Percentiles rank a stretch among this genome's conserved stretches.
phyloP scores from a whole-genome alignment of 2,329 filamentous ascomycete species.

The Rachicladosporium sp. region DNA sequence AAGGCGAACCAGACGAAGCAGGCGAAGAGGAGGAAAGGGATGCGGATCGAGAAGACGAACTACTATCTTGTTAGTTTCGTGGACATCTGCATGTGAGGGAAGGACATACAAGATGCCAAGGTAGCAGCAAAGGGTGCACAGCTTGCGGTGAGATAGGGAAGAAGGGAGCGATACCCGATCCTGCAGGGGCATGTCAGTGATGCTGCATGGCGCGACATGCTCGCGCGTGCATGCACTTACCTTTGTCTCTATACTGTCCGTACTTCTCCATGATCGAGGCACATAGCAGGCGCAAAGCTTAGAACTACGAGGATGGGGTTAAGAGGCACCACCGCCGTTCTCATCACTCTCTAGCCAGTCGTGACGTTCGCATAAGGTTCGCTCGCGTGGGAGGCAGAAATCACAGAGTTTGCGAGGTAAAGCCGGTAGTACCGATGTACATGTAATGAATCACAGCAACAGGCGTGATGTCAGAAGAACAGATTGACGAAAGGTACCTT shows the following conservation, averaged over 20 bases:
- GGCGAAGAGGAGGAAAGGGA: conserved; percentile 64
- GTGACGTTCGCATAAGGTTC: not conserved
- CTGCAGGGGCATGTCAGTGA: conserved; percentile 41
- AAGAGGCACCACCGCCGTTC: too few relatives aligned
- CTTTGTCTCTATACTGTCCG: conserved; percentile 82
- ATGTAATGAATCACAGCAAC: too few relatives aligned
- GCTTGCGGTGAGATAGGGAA: conserved; percentile 63
- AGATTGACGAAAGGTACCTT: too few relatives aligned
- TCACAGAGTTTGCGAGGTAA: too few relatives aligned
- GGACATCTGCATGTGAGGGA: too few relatives aligned
- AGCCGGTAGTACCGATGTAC: too few relatives aligned
- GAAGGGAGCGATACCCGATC: conserved; percentile 92
- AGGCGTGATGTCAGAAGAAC: too few relatives aligned
- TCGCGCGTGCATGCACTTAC: conserved; percentile 33
- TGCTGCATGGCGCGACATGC: conserved; percentile 3
- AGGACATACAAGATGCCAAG: conserved; percentile 19
- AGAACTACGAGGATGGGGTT: too few relatives aligned
- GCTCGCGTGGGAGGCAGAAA: not conserved
- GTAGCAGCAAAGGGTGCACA: conserved; percentile 48
- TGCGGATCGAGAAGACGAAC: conserved; percentile 66
- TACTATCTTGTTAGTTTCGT: too few relatives aligned
- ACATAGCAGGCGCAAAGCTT: conserved; percentile 2
- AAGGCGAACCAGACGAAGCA: conserved; percentile 21
- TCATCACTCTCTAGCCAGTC: too few relatives aligned
- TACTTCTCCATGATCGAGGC: conserved; percentile 69